These are phyloP conservation scores for Claviceps sp. DNA, from an alignment of 2,329 filamentous ascomycete species.

Conservation along the genomic window DNA sequence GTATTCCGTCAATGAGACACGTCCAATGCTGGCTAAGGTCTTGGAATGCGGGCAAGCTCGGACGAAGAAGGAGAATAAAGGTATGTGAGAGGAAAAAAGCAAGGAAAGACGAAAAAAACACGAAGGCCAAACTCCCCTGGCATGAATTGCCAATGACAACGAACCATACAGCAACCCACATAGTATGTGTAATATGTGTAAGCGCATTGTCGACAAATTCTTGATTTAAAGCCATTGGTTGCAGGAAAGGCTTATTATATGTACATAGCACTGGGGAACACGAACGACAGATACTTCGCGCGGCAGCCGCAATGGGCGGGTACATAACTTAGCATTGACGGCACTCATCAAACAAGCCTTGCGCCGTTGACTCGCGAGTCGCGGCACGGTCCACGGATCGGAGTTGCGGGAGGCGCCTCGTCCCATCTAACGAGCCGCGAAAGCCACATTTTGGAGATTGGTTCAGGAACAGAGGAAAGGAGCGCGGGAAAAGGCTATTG, in stretches of 20 bases:
- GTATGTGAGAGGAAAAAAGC: background rate
- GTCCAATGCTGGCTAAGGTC: background rate
- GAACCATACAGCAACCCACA: no score
- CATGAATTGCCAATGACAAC: background rate
- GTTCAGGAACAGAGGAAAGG: background rate
- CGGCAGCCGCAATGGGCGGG: no score
- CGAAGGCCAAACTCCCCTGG: background rate
- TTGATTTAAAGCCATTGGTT: no score
- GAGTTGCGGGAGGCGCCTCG: constrained; percentile 4
- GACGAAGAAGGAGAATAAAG: background rate
- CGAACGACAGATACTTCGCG: no score
- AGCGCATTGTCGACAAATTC: background rate
- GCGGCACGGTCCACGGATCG: constrained; percentile 6
- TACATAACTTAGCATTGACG: no score
- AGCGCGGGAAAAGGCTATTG: background rate
- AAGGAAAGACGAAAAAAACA: background rate
- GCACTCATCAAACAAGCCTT: background rate
- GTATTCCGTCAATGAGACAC: background rate
- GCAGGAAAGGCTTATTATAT: background rate
- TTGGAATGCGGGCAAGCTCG: background rate
- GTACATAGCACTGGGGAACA: no score
- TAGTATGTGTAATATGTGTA: background rate
- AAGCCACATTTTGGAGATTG: constrained; percentile 2
- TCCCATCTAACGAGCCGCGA: constrained; percentile 2
- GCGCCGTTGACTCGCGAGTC: constrained; percentile 4